These are phyloP conservation scores for Dichotomocladium elegans DNA, from an alignment of 371 early-diverging fungal species.

Conservation along the genomic window DNA sequence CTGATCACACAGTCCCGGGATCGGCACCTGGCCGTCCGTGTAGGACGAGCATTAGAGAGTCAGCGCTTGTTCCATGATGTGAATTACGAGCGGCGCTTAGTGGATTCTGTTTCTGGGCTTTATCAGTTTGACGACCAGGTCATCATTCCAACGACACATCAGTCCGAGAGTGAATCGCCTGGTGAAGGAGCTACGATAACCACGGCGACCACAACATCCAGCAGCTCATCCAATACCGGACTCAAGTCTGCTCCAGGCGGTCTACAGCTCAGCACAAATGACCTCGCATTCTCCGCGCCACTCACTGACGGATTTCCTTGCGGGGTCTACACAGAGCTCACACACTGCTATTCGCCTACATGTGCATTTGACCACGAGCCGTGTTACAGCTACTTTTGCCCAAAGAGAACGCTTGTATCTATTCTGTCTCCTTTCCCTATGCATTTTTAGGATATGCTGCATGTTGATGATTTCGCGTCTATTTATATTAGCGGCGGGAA, in stretches of 20 bases:
- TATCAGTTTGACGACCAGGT: conserved; percentile 61
- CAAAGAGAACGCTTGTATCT: conserved; percentile 28
- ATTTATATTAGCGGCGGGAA: neutral
- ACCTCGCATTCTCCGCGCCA: neutral
- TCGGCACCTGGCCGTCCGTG: conserved; percentile 60
- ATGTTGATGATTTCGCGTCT: neutral
- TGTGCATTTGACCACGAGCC: conserved; percentile 60
- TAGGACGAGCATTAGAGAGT: conserved; percentile 65
- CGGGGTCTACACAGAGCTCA: conserved; percentile 81
- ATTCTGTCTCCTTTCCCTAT: neutral
- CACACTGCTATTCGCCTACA: conserved; percentile 89
- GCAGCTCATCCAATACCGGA: neutral
- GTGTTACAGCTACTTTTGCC: conserved; percentile 87
- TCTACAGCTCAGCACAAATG: neutral
- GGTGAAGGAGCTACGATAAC: conserved; percentile 4
- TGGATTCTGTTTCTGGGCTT: conserved; percentile 58
- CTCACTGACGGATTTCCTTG: conserved; percentile 36
- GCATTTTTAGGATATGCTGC: neutral
- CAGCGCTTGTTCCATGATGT: conserved; percentile 77
- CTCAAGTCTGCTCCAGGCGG: too few relatives aligned
- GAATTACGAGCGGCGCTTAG: conserved; percentile 54
- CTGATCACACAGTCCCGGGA: conserved; percentile 57
- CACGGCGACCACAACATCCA: neutral
- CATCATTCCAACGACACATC: conserved; percentile 4
- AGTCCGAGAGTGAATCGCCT: conserved; percentile 12